Evolutionary conservation across 148 eudicot species (phyloP).

Genomic region (Chenopodium suecicum): DNA sequence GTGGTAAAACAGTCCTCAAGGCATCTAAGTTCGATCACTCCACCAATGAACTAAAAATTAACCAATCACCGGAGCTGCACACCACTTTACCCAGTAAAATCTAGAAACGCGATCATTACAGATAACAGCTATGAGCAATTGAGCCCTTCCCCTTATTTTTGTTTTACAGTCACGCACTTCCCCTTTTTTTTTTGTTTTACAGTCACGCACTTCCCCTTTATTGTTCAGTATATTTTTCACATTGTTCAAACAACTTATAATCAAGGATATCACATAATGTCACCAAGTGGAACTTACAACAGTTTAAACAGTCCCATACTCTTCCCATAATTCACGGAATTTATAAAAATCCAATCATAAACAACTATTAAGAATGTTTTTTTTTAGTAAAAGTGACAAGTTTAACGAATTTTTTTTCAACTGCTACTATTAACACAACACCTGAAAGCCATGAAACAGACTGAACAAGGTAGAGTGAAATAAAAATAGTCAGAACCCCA

Average conservation of each 20-base stretch:
- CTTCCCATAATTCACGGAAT: background rate
- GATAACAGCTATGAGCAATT: background rate
- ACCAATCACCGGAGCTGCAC: background rate
- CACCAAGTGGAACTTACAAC: background rate
- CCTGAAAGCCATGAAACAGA: background rate
- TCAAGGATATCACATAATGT: background rate
- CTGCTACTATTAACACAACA: background rate
- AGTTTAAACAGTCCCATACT: background rate
- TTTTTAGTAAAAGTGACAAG: background rate
- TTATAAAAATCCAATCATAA: background rate
- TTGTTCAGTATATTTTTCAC: background rate
- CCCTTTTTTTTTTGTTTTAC: too few relatives aligned
- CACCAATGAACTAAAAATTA: background rate
- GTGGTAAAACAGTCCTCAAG: too few relatives aligned
- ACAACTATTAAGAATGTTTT: background rate
- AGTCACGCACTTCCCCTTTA: too few relatives aligned
- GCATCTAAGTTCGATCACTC: too few relatives aligned
- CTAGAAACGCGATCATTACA: background rate
- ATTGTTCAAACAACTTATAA: background rate
- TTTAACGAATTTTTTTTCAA: background rate
- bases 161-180: too few relatives aligned
- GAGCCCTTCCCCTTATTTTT: background rate
- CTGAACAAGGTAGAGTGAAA: background rate
- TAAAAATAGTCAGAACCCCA: background rate
- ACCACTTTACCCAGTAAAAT: background rate